These are phyloP conservation scores for Ustilago curta DNA, from an alignment of 1,284 basidiomycete species.

Conservation along the genomic window DNA sequence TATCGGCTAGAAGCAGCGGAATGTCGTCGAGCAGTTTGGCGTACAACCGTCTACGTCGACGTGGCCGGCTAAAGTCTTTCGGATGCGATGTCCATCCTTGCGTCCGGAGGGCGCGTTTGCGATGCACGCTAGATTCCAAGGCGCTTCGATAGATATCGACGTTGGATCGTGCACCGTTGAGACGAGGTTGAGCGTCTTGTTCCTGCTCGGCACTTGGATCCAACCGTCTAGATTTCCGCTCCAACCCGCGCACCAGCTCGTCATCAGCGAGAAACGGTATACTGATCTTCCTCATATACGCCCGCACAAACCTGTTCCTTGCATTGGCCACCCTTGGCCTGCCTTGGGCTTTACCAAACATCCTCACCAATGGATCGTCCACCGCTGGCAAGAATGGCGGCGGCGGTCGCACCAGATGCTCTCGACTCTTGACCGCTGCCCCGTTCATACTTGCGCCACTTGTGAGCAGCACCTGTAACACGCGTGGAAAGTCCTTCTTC, in stretches of 20 bases:
- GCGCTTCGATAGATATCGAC: constrained; percentile 10
- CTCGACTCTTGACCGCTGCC: constrained; percentile 10
- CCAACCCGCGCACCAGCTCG: background rate
- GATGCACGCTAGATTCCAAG: constrained; percentile 6
- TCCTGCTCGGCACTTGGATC: constrained; percentile 11
- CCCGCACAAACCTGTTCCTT: constrained; percentile 1
- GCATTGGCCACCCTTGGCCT: constrained; percentile 27
- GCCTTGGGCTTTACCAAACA: constrained; percentile 15
- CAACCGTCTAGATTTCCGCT: background rate
- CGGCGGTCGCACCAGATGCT: constrained; percentile 24
- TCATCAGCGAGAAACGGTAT: constrained; percentile 20
- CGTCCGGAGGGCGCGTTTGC: constrained; percentile 1
- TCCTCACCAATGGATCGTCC: constrained; percentile 31
- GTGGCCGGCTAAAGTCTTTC: constrained; percentile 7
- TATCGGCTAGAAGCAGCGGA: constrained; percentile 12
- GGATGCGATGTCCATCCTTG: constrained; percentile 43
- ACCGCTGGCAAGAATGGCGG: constrained; percentile 29
- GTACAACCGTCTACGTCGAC: constrained; percentile 31
- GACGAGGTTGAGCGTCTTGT: background rate
- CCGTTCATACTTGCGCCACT: constrained; percentile 31
- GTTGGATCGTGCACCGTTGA: background rate
- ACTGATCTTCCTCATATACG: constrained; percentile 28
- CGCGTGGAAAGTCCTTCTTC: constrained; percentile 1
- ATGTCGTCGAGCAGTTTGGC: constrained; percentile 13
- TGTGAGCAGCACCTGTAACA: constrained; percentile 20